These are phyloP conservation scores for Gracilaria caudata DNA, from an alignment of 23 red algal species.

Conservation along the genomic window DNA sequence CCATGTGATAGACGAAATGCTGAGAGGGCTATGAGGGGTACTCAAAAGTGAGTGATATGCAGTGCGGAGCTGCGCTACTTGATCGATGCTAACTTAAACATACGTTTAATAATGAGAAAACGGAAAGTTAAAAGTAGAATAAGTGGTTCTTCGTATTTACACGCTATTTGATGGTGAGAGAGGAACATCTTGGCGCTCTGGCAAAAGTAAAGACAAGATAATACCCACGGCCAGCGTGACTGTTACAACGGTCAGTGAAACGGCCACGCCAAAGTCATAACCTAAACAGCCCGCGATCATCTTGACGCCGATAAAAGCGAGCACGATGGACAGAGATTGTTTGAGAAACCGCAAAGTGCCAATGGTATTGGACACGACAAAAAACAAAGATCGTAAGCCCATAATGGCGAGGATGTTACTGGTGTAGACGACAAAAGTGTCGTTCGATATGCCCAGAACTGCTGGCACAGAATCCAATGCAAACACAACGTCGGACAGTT, in stretches of 20 bases:
- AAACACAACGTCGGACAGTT: slow-evolving; percentile 96
- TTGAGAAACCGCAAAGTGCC: slow-evolving; percentile 82
- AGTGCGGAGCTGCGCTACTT: too few species aligned
- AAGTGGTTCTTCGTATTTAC: slow-evolving; percentile 14
- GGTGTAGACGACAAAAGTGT: slow-evolving; percentile 87
- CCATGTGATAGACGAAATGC: too few species aligned
- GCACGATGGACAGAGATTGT: slow-evolving; percentile 82
- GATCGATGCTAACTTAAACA: too few species aligned
- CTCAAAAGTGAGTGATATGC: too few species aligned
- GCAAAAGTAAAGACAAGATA: slow-evolving; percentile 42
- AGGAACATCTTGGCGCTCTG: slow-evolving; percentile 15
- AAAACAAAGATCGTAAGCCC: slow-evolving; percentile 90
- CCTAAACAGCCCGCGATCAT: slow-evolving; percentile 73
- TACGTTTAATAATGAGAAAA: slow-evolving; percentile 6
- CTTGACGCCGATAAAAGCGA: slow-evolving; percentile 89
- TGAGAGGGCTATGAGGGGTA: too few species aligned
- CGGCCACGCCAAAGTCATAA: slow-evolving; percentile 48
- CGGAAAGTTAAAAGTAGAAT: slow-evolving; percentile 3
- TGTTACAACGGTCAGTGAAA: slow-evolving; percentile 67
- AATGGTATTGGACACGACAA: slow-evolving; percentile 87
- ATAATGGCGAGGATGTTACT: slow-evolving; percentile 97
- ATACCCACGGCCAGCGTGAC: slow-evolving; percentile 66
- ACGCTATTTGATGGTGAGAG: slow-evolving; percentile 41
- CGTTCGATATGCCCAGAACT: slow-evolving; percentile 85
- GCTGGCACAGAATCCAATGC: slow-evolving; percentile 98